Percentiles rank a stretch among this genome's conserved stretches.
Conservation (phyloP, 2,329 filamentous ascomycete species). For the Fusarium hainanense region DNA sequence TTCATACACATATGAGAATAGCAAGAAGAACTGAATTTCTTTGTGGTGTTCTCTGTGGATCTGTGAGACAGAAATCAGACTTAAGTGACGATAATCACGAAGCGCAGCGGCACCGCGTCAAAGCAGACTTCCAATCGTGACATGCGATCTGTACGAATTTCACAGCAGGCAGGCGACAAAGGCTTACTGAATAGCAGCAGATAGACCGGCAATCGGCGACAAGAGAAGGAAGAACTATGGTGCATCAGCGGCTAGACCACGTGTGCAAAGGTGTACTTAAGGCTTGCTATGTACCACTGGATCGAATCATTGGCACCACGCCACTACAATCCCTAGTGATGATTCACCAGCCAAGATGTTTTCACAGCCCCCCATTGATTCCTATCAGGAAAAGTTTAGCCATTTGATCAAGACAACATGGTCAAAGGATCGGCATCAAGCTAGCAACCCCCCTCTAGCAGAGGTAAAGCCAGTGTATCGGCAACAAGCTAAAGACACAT, state of each 20-base stretch:
- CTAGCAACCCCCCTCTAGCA: background rate
- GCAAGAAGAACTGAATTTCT: fast-evolving
- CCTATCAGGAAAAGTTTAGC: background rate
- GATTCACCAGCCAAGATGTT: background rate
- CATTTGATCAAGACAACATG: background rate
- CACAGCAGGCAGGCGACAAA: background rate
- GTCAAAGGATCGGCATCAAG: background rate
- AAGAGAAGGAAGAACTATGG: background rate
- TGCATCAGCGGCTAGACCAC: background rate
- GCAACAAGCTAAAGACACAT: background rate
- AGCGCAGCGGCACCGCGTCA: background rate
- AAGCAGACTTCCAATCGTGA: background rate
- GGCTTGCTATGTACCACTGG: background rate
- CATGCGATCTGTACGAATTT: background rate
- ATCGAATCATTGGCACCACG: background rate
- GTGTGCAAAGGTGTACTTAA: background rate
- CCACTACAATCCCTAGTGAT: background rate
- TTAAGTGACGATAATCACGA: background rate
- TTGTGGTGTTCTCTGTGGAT: background rate
- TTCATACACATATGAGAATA: fast-evolving
- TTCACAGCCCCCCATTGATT: background rate
- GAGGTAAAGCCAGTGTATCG: background rate
- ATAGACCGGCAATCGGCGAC: background rate
- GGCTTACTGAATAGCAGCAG: background rate
- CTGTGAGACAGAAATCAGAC: background rate